Percentiles rank a stretch among this genome's conserved stretches.
Evolutionary conservation across 2,329 filamentous ascomycete genomes (phyloP).

Genomic region (Rhexocercosporidium sp.): DNA sequence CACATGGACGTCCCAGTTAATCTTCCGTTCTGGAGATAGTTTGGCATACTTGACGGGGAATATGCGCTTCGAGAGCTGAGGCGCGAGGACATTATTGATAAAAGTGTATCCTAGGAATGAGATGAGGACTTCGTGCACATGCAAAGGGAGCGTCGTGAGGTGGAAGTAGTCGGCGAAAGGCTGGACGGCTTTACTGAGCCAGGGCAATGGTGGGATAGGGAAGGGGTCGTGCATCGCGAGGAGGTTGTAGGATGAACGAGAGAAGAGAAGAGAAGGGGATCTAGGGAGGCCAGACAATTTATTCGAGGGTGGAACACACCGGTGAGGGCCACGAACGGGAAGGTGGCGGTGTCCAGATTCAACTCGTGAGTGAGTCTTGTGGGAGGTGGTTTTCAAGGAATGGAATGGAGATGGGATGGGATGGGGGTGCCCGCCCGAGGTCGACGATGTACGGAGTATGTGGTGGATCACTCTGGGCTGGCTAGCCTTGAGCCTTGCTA

Average conservation of each 20-base stretch:
- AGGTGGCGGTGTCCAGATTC: background rate
- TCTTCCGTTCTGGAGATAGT: slow-evolving; percentile 64
- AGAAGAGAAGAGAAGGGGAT: background rate
- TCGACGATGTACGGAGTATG: background rate
- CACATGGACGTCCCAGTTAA: slow-evolving; percentile 87
- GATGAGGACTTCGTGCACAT: slow-evolving; percentile 77
- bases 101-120: slow-evolving; percentile 72
- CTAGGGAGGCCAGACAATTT: slow-evolving; percentile 1
- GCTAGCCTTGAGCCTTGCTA: no score
- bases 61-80: slow-evolving; percentile 64
- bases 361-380: slow-evolving; percentile 13
- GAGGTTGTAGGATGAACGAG: slow-evolving; percentile 3
- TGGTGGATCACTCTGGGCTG: no score
- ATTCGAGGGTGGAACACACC: background rate
- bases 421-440: background rate
- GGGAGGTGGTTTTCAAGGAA: slow-evolving; percentile 6
- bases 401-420: background rate
- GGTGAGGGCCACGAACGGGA: background rate
- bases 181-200: slow-evolving; percentile 57
- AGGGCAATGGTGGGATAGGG: slow-evolving; percentile 63
- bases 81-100: slow-evolving; percentile 70
- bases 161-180: slow-evolving; percentile 67
- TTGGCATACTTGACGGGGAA: slow-evolving; percentile 67
- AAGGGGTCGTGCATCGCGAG: slow-evolving; percentile 72
- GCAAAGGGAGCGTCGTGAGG: slow-evolving; percentile 71